Conservation (phyloP, 129 eudicot genomes). For the Glebionis coronaria region DNA sequence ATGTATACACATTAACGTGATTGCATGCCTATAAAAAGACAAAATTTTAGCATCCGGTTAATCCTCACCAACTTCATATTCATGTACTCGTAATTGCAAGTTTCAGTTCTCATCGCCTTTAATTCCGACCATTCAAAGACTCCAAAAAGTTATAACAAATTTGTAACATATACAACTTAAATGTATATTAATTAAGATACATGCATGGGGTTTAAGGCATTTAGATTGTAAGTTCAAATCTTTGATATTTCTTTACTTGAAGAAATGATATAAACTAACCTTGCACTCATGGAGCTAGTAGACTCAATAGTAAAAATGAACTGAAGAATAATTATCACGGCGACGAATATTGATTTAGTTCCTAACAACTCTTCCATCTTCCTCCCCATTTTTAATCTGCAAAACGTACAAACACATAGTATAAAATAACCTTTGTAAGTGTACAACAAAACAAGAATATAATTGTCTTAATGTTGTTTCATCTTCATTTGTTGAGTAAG, state of each 20-base stretch:
- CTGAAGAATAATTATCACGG: slow-evolving; percentile 11
- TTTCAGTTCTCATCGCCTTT: slow-evolving; percentile 9
- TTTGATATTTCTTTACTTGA: not conserved
- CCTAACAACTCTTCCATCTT: slow-evolving; percentile 15
- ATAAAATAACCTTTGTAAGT: not conserved
- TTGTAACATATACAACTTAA: not conserved
- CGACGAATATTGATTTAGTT: not conserved
- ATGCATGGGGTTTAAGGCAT: too few relatives aligned
- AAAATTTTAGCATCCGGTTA: slow-evolving; percentile 21
- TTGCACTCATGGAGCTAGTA: slow-evolving; percentile 9
- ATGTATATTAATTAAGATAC: too few relatives aligned
- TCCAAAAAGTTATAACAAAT: too few relatives aligned
- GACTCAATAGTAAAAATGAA: slow-evolving; percentile 4
- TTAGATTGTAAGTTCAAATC: too few relatives aligned
- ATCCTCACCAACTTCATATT: slow-evolving; percentile 14
- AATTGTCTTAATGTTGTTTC: slow-evolving; percentile 11
- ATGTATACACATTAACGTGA: slow-evolving; percentile 5
- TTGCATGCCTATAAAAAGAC: slow-evolving; percentile 24
- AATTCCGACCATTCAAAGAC: slow-evolving; percentile 5
- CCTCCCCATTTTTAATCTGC: slow-evolving; percentile 25
- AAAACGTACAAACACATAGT: slow-evolving; percentile 13
- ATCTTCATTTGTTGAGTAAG: not conserved
- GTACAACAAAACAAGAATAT: slow-evolving; percentile 19
- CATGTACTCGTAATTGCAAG: not conserved
- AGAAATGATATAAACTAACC: slow-evolving; percentile 16